phyloP scores from a whole-genome alignment of 305 asterid genomes.

The Fraxinus baroniana region DNA sequence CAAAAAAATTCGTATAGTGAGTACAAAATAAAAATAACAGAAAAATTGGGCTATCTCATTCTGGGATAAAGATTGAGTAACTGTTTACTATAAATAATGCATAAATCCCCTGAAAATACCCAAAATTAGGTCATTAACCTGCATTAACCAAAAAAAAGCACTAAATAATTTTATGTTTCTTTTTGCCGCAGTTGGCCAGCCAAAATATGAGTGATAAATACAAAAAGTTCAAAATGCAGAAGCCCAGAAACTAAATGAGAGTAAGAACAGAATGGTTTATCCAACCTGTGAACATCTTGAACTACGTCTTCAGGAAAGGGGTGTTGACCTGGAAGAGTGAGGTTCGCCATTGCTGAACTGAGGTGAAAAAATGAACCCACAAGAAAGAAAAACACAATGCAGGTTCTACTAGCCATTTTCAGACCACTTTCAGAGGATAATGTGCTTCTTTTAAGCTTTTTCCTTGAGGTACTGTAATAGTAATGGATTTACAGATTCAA shows the following conservation, averaged over 20 bases:
- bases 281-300: slow-evolving; percentile 61
- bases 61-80: neutral
- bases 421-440: neutral
- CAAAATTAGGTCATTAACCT: neutral
- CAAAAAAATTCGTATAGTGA: neutral
- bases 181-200: neutral
- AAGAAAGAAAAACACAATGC: slow-evolving; percentile 48
- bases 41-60: too few relatives aligned
- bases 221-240: neutral
- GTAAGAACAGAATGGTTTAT: neutral
- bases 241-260: neutral
- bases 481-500: neutral
- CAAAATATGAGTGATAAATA: neutral
- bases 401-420: slow-evolving; percentile 37
- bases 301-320: slow-evolving; percentile 73
- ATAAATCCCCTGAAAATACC: neutral
- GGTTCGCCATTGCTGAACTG: slow-evolving; percentile 37
- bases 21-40: neutral
- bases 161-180: neutral
- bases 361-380: slow-evolving; percentile 24
- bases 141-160: neutral
- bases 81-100: neutral
- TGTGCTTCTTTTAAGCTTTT: neutral
- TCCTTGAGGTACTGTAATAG: neutral
- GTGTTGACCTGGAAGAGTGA: slow-evolving; percentile 75